phyloP scores from a whole-genome alignment of 805 yeast species.

The Metschnikowia gruessii region DNA sequence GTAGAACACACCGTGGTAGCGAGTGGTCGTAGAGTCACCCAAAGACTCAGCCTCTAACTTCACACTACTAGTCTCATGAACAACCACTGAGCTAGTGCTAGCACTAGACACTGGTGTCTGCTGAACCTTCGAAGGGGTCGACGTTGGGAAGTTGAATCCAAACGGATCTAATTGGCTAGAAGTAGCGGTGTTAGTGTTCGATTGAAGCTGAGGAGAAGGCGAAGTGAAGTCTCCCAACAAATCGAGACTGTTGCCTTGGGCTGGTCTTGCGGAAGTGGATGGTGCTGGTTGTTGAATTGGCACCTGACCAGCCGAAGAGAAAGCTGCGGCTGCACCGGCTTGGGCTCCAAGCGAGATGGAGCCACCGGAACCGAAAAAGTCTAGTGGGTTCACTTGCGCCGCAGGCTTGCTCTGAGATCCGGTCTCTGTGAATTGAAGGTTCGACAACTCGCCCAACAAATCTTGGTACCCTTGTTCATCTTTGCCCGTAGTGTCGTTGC shows the following conservation, averaged over 20 bases:
- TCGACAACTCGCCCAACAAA: conserved; percentile 66
- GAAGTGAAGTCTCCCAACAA: conserved; percentile 38
- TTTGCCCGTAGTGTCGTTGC: conserved; percentile 25
- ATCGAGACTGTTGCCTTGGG: conserved; percentile 19
- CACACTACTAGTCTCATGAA: conserved; percentile 46
- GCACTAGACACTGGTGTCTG: conserved; percentile 10
- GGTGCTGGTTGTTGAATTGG: conserved; percentile 24
- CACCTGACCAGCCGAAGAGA: not conserved
- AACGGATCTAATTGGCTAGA: conserved; percentile 38
- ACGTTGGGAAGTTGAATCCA: conserved; percentile 37
- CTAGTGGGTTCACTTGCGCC: conserved; percentile 27
- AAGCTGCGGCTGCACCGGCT: not conserved
- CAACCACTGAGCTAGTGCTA: conserved; percentile 18
- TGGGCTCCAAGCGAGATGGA: conserved; percentile 37
- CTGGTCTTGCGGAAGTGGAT: conserved; percentile 1
- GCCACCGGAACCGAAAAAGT: conserved; percentile 54
- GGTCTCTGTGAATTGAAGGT: conserved; percentile 53
- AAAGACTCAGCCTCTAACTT: conserved; percentile 47
- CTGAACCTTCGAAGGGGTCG: conserved; percentile 33
- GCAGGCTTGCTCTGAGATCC: conserved; percentile 9
- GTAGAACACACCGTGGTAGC: conserved; percentile 40
- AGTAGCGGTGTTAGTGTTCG: conserved; percentile 19
- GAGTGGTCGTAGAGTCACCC: conserved; percentile 31
- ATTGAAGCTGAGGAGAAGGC: conserved; percentile 40
- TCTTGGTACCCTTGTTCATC: conserved; percentile 55